A percentile compares a stretch with the other conserved stretches of the same genome.
Conservation (phyloP, 306 rosid genomes). For the Glycine soja region DNA sequence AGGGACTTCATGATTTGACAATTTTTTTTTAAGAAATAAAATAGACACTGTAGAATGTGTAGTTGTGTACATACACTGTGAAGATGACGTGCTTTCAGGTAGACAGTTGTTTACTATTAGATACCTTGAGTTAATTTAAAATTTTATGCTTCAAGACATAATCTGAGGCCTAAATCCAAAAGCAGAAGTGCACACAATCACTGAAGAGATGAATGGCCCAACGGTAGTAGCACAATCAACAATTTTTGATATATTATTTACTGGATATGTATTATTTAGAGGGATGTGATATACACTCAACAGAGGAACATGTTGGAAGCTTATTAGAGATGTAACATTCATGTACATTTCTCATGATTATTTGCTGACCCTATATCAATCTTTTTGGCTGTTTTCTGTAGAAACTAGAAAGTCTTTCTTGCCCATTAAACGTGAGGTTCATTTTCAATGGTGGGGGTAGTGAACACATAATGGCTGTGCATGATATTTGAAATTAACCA, state of each 20-base stretch:
- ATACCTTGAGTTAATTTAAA: constrained; percentile 30
- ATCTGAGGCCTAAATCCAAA: constrained; percentile 31
- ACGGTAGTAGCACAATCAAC: constrained; percentile 9
- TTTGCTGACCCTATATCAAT: constrained; percentile 41
- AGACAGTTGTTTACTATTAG: constrained; percentile 19
- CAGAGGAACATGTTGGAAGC: constrained; percentile 42
- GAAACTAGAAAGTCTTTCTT: constrained; percentile 46
- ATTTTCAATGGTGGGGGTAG: constrained; percentile 55
- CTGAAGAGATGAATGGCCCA: constrained; percentile 29
- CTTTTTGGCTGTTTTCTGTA: constrained; percentile 41
- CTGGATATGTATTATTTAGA: background rate
- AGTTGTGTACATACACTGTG: background rate
- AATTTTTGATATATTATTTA: constrained; percentile 7
- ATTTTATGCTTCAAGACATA: constrained; percentile 25
- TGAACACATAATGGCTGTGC: constrained; percentile 41
- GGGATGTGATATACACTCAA: constrained; percentile 15
- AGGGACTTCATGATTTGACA: constrained; percentile 40
- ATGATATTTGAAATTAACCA: constrained; percentile 44
- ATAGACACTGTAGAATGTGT: constrained; percentile 15
- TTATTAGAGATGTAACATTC: constrained; percentile 45
- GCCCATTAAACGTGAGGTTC: constrained; percentile 53
- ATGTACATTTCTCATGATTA: constrained; percentile 47
- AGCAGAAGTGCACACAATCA: constrained; percentile 36
- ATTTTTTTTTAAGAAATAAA: constrained; percentile 34
- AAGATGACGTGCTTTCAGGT: constrained; percentile 41